Evolutionary conservation across 805 yeast species (phyloP).

Genomic region (Saturnispora kantuleensis): DNA sequence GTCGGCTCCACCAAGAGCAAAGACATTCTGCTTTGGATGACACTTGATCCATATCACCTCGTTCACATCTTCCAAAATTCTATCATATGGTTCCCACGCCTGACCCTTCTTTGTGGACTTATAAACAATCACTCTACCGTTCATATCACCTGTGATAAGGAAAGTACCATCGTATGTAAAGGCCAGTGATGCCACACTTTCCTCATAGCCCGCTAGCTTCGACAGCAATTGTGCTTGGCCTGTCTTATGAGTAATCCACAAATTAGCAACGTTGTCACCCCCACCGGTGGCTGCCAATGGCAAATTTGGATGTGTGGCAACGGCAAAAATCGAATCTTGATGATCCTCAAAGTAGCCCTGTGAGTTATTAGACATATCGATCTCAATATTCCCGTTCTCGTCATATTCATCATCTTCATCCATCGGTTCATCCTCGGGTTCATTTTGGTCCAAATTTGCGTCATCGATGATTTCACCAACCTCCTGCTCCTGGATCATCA

Average conservation of each 20-base stretch:
- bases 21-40: conserved; percentile 67
- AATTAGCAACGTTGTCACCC: conserved; percentile 79
- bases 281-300: conserved; percentile 92
- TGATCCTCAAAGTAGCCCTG: conserved; percentile 84
- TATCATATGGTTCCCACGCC: conserved; percentile 49
- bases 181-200: conserved; percentile 76
- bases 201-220: conserved; percentile 72
- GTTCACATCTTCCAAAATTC: conserved; percentile 66
- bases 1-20: conserved; percentile 87
- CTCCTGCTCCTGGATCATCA: conserved; percentile 23
- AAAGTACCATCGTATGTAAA: conserved; percentile 78
- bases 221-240: conserved; percentile 70
- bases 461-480: conserved; percentile 28
- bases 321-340: conserved; percentile 72
- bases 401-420: conserved; percentile 22
- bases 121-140: conserved; percentile 71
- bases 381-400: conserved; percentile 51
- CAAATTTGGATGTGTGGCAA: conserved; percentile 74
- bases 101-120: conserved; percentile 69
- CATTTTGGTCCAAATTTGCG: conserved; percentile 31
- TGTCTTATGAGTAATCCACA: conserved; percentile 87
- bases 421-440: conserved; percentile 24
- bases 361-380: conserved; percentile 86
- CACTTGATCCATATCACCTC: conserved; percentile 77
- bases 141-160: conserved; percentile 89